Evolutionary conservation across 2,329 filamentous ascomycete genomes (phyloP).

Genomic region (Fusarium falciforme): DNA sequence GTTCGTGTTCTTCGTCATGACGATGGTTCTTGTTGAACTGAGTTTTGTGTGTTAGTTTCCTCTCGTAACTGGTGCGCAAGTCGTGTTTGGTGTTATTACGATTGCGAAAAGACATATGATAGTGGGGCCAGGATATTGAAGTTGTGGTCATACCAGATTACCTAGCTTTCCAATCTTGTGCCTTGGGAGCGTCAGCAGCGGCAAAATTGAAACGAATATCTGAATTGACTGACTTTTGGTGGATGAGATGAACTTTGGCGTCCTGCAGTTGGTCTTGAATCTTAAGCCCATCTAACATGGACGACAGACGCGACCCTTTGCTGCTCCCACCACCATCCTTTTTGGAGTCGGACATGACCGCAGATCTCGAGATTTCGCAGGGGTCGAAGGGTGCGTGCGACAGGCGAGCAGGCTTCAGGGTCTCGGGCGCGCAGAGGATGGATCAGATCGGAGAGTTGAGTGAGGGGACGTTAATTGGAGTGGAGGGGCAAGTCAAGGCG

Average conservation of each 20-base stretch:
- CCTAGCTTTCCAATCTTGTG: slow-evolving; percentile 72
- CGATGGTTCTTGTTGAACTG: slow-evolving; percentile 88
- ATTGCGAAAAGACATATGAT: not conserved
- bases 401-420: not conserved
- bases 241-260: slow-evolving; percentile 65
- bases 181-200: slow-evolving; percentile 37
- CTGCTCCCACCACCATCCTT: slow-evolving; percentile 32
- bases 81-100: not conserved
- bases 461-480: slow-evolving; percentile 13
- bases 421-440: slow-evolving; percentile 7
- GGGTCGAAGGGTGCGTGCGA: slow-evolving; percentile 4
- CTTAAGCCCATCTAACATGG: slow-evolving; percentile 61
- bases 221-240: slow-evolving; percentile 64
- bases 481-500: slow-evolving; percentile 15
- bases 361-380: not conserved
- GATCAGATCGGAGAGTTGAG: slow-evolving; percentile 26
- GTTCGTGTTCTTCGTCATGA: slow-evolving; percentile 93
- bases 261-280: slow-evolving; percentile 65
- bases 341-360: slow-evolving; percentile 44
- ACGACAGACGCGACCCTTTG: slow-evolving; percentile 35
- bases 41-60: not conserved
- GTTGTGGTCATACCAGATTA: slow-evolving; percentile 63
- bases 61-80: not conserved
- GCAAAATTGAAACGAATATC: not conserved
- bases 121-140: not conserved